Evolutionary conservation across 1,284 basidiomycete species (phyloP).

Genomic region (Moniliophthora roreri): DNA sequence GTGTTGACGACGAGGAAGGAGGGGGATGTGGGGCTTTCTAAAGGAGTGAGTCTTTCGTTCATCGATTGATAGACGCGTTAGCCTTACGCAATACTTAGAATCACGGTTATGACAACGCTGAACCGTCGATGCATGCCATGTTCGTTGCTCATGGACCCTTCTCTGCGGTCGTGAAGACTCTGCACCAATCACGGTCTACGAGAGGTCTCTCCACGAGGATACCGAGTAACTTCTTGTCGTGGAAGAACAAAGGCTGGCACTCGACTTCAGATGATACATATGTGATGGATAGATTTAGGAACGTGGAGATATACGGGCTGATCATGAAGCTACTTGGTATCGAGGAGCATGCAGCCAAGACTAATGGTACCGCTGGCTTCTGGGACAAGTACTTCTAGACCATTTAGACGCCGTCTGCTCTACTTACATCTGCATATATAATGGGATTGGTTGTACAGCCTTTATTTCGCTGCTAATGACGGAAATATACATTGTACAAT

Average conservation of each 20-base stretch:
- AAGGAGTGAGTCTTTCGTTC: conserved; percentile 59
- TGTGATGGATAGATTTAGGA: conserved; percentile 78
- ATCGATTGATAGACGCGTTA: not conserved
- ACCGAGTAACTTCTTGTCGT: conserved; percentile 22
- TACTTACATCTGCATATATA: too few species aligned
- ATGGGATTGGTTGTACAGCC: too few species aligned
- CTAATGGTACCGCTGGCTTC: conserved; percentile 78
- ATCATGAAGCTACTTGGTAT: conserved; percentile 76
- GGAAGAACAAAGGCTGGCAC: conserved; percentile 61
- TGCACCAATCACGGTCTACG: conserved; percentile 34
- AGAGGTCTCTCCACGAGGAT: conserved; percentile 5
- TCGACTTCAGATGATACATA: conserved; percentile 62
- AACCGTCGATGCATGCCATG: conserved; percentile 81
- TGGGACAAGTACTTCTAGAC: conserved; percentile 74
- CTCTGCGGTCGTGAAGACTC: conserved; percentile 61
- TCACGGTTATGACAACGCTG: conserved; percentile 82
- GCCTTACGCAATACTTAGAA: conserved; percentile 42
- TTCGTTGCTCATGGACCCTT: conserved; percentile 91
- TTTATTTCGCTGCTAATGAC: too few species aligned
- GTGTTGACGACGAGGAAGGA: conserved; percentile 60
- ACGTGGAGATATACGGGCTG: conserved; percentile 84
- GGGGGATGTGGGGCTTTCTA: conserved; percentile 66
- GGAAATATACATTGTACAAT: too few species aligned
- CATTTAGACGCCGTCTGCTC: too few species aligned
- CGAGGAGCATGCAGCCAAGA: conserved; percentile 53